These are phyloP conservation scores for Sporisorium exsertum DNA, from an alignment of 1,284 basidiomycete genomes.

Conservation along the genomic window DNA sequence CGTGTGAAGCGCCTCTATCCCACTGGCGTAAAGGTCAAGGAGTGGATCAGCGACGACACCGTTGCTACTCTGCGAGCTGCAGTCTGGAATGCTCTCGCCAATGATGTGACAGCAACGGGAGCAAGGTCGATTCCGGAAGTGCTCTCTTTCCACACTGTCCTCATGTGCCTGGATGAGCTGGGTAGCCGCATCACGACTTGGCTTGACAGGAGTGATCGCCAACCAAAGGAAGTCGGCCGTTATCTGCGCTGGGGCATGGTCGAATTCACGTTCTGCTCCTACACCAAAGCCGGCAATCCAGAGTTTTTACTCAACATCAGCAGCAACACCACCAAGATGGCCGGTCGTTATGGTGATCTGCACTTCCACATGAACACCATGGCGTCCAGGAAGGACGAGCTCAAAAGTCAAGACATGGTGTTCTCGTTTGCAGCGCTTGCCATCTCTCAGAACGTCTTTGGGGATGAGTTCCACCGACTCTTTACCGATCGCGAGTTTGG, in stretches of 20 bases:
- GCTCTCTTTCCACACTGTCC: constrained; percentile 1
- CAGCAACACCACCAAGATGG: constrained; percentile 1
- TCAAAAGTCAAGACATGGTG: neutral
- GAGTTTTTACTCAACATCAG: constrained; percentile 2
- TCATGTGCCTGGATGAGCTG: constrained; percentile 4
- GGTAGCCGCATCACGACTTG: constrained; percentile 8
- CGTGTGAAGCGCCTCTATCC: constrained; percentile 9
- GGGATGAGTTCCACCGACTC: no score
- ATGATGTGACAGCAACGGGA: constrained; percentile 4
- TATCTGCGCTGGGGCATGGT: constrained; percentile 10
- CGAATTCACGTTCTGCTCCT: constrained; percentile 9
- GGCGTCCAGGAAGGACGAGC: constrained; percentile 6
- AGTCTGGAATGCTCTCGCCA: constrained; percentile 6
- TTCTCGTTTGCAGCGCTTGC: constrained; percentile 4
- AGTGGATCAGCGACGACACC: constrained; percentile 10
- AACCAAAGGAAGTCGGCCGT: neutral
- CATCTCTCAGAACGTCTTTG: no score
- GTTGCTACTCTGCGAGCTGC: constrained; percentile 11
- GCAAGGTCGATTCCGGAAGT: constrained; percentile 1
- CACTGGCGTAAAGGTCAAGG: constrained; percentile 2
- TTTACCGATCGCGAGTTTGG: constrained; percentile 3
- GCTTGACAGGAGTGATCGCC: neutral
- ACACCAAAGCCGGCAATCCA: neutral
- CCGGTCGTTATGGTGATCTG: neutral
- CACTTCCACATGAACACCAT: constrained; percentile 3